Evolutionary conservation across 495 filamentous ascomycete genomes (phyloP).

Genomic region (Penicillium verhagenii): DNA sequence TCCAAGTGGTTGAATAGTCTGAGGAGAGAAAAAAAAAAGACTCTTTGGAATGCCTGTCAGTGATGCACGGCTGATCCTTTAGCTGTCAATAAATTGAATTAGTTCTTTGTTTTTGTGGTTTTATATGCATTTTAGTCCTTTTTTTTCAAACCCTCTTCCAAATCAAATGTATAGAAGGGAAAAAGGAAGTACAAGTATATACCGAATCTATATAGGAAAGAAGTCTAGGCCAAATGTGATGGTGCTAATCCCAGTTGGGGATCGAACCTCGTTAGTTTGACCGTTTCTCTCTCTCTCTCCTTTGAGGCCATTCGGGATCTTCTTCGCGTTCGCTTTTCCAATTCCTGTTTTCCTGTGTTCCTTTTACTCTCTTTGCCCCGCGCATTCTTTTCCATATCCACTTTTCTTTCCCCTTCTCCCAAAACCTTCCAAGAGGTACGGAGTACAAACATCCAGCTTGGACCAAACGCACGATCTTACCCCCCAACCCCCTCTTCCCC

Average conservation of each 20-base stretch:
- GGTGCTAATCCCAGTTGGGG: slow-evolving; percentile 22
- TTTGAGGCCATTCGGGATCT: not conserved
- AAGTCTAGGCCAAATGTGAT: slow-evolving; percentile 1
- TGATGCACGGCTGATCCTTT: not conserved
- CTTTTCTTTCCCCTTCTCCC: not conserved
- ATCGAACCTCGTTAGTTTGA: slow-evolving; percentile 2
- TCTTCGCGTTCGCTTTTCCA: slow-evolving; percentile 12
- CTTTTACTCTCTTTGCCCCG: not conserved
- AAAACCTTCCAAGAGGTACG: no score
- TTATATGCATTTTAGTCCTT: no score
- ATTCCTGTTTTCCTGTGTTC: not conserved
- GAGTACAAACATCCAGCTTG: not conserved
- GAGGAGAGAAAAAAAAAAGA: not conserved
- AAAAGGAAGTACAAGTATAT: no score
- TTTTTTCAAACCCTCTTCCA: not conserved
- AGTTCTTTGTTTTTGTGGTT: no score
- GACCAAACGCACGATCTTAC: slow-evolving; percentile 13
- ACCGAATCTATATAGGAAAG: no score
- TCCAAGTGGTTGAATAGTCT: not conserved
- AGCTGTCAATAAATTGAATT: not conserved
- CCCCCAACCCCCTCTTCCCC: slow-evolving; percentile 18
- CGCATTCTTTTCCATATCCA: not conserved
- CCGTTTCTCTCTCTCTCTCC: slow-evolving; percentile 5
- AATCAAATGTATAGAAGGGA: not conserved
- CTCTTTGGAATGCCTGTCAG: not conserved